Evolutionary conservation across 805 yeast species (phyloP).

Genomic region (Ogataea parapolymorpha): DNA sequence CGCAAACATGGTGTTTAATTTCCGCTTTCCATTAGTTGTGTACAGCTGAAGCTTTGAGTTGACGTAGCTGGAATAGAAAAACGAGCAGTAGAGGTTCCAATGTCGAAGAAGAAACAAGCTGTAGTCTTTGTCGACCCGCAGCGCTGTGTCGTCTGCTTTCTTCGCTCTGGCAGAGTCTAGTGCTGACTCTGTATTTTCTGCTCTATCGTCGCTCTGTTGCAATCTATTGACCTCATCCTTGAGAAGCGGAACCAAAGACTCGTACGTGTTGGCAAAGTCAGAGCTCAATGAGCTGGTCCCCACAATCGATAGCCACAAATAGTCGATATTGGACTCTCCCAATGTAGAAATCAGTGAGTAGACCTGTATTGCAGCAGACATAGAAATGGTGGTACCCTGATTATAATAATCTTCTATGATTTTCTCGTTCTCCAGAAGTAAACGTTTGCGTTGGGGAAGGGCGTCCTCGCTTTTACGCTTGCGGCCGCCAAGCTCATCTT

Average conservation of each 20-base stretch:
- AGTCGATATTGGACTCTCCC: slow-evolving; percentile 72
- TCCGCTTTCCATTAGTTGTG: slow-evolving; percentile 88
- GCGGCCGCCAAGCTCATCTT: slow-evolving; percentile 30
- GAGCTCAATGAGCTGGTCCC: slow-evolving; percentile 83
- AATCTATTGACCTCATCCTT: slow-evolving; percentile 81
- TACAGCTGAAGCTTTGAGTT: slow-evolving; percentile 84
- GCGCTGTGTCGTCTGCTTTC: slow-evolving; percentile 34
- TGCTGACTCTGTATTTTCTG: slow-evolving; percentile 8
- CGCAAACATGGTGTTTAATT: slow-evolving; percentile 87
- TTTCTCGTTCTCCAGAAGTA: slow-evolving; percentile 47
- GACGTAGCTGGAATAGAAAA: slow-evolving; percentile 86
- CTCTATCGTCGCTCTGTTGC: slow-evolving; percentile 32
- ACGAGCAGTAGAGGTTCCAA: slow-evolving; percentile 89
- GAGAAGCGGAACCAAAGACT: slow-evolving; percentile 65
- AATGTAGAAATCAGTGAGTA: slow-evolving; percentile 76
- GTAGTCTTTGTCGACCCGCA: slow-evolving; percentile 78
- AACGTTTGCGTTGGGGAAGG: slow-evolving; percentile 37
- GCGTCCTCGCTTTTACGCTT: slow-evolving; percentile 22
- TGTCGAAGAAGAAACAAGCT: slow-evolving; percentile 83
- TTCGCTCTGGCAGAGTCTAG: slow-evolving; percentile 24
- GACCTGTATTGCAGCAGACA: slow-evolving; percentile 74
- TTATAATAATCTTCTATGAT: slow-evolving; percentile 72
- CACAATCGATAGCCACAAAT: slow-evolving; percentile 81
- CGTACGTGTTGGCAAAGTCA: slow-evolving; percentile 71
- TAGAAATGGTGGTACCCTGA: slow-evolving; percentile 74